These are phyloP conservation scores for Hysterangium stoloniferum DNA, from an alignment of 768 basidiomycete species.

Conservation along the genomic window DNA sequence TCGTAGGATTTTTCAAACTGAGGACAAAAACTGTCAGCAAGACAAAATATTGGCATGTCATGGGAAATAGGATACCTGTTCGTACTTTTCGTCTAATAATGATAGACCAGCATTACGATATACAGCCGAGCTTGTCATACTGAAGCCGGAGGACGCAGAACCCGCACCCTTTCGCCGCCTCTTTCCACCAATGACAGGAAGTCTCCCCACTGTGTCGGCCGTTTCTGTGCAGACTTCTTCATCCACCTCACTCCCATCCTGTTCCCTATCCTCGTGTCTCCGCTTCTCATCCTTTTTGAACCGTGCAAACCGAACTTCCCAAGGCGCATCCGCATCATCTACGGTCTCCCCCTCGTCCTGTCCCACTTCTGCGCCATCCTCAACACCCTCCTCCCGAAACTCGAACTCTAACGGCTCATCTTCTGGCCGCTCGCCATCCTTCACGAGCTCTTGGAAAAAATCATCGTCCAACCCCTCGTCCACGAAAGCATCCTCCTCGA, in stretches of 20 bases:
- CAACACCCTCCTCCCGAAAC: conserved; percentile 49
- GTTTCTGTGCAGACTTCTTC: conserved; percentile 54
- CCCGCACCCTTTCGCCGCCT: conserved; percentile 62
- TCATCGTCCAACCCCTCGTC: conserved; percentile 66
- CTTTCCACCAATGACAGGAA: conserved; percentile 76
- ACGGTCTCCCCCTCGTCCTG: conserved; percentile 19
- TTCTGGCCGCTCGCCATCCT: conserved; percentile 56
- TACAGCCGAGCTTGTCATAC: conserved; percentile 97
- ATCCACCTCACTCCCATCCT: conserved; percentile 38
- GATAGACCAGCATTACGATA: conserved; percentile 84
- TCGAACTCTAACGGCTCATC: conserved; percentile 60
- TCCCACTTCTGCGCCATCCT: conserved; percentile 25
- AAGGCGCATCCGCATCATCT: conserved; percentile 37
- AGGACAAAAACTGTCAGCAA: conserved; percentile 21
- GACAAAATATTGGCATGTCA: not conserved
- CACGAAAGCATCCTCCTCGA: conserved; percentile 94
- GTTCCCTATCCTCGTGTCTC: conserved; percentile 15
- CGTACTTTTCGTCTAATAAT: conserved; percentile 88
- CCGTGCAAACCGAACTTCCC: conserved; percentile 74
- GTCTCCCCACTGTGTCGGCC: conserved; percentile 72
- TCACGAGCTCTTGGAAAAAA: conserved; percentile 69
- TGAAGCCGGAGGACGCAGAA: conserved; percentile 88
- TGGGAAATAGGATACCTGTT: conserved; percentile 58
- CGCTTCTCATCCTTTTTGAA: conserved; percentile 55
- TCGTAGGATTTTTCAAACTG: conserved; percentile 78